Evolutionary conservation across 805 yeast genomes (phyloP).

Genomic region (Saccharomyces eubayanus): DNA sequence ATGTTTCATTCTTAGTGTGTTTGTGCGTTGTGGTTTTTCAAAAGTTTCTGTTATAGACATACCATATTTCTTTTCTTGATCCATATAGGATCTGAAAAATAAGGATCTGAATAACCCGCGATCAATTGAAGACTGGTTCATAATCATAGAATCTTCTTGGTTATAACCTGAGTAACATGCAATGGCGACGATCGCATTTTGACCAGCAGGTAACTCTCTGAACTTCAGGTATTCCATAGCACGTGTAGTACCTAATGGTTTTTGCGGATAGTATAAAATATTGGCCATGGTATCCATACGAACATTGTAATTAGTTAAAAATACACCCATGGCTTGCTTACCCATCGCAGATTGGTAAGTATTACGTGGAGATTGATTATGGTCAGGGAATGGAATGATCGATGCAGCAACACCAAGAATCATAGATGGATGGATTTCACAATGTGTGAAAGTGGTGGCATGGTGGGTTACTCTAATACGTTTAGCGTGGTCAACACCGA

Average conservation of each 20-base stretch:
- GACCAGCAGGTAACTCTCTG: slow-evolving; percentile 98
- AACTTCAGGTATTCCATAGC: slow-evolving; percentile 96
- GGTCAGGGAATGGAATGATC: slow-evolving; percentile 99
- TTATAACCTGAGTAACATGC: slow-evolving; percentile 97
- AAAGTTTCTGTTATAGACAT: slow-evolving; percentile 97
- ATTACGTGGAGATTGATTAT: slow-evolving; percentile 98
- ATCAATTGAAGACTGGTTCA: slow-evolving; percentile 97
- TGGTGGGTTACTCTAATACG: slow-evolving; percentile 72
- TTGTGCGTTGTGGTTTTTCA: slow-evolving; percentile 92
- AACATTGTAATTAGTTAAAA: slow-evolving; percentile 85
- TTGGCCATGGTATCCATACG: slow-evolving; percentile 99
- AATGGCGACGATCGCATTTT: slow-evolving; percentile 96
- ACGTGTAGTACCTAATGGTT: slow-evolving; percentile 95
- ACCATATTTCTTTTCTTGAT: slow-evolving; percentile 96
- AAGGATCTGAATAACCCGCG: slow-evolving; percentile 92
- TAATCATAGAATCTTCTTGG: slow-evolving; percentile 99
- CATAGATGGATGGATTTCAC: slow-evolving; percentile 99
- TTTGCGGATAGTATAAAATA: slow-evolving; percentile 93
- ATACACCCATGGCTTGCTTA: slow-evolving; percentile 99
- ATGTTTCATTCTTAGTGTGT: slow-evolving; percentile 89
- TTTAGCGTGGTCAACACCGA: slow-evolving; percentile 47
- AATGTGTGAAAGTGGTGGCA: slow-evolving; percentile 86
- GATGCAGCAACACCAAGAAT: slow-evolving; percentile 97
- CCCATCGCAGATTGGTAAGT: slow-evolving; percentile 99
- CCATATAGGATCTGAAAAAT: slow-evolving; percentile 96